Percentiles rank a stretch among this genome's conserved stretches.
Evolutionary conservation across 768 basidiomycete species (phyloP).

Genomic region (Crassisporium funariophilum): DNA sequence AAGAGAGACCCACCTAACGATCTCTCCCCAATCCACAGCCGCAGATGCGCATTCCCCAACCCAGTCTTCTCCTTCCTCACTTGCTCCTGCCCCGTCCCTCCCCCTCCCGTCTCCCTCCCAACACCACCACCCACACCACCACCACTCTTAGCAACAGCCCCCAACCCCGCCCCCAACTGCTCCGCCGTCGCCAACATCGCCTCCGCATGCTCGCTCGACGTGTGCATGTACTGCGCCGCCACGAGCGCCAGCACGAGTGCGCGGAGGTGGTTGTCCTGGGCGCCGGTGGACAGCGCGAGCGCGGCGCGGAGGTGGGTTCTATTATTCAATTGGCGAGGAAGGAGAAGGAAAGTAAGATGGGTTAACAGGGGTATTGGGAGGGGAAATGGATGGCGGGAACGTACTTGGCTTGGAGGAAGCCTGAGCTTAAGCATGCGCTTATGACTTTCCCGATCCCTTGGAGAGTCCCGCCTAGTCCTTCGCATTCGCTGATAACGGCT

Average conservation of each 20-base stretch:
- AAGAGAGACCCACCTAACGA: constrained; percentile 52
- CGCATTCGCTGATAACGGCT: constrained; percentile 46
- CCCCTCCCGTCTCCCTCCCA: not conserved
- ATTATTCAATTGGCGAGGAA: too few relatives aligned
- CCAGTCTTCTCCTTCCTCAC: too few relatives aligned
- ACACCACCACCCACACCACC: constrained; percentile 16
- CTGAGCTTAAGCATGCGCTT: constrained; percentile 52
- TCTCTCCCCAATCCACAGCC: constrained; percentile 75
- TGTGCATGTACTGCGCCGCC: constrained; percentile 71
- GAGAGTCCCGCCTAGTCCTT: constrained; percentile 54
- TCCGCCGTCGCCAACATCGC: constrained; percentile 68
- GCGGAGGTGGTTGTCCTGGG: constrained; percentile 74
- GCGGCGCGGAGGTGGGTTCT: constrained; percentile 65
- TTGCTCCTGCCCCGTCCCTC: constrained; percentile 25
- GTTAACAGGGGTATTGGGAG: constrained; percentile 5
- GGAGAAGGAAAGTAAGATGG: constrained; percentile 1
- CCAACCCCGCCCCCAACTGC: constrained; percentile 71
- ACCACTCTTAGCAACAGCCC: constrained; percentile 41
- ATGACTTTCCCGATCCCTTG: constrained; percentile 57
- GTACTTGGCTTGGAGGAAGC: constrained; percentile 66
- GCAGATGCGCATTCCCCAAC: constrained; percentile 63
- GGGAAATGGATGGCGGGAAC: constrained; percentile 24
- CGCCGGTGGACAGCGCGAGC: constrained; percentile 53
- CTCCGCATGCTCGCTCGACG: constrained; percentile 67
- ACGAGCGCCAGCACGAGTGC: constrained; percentile 69